These are phyloP conservation scores for Chlamydomonas urium DNA, from an alignment of 139 green algal genomes.

Conservation along the genomic window DNA sequence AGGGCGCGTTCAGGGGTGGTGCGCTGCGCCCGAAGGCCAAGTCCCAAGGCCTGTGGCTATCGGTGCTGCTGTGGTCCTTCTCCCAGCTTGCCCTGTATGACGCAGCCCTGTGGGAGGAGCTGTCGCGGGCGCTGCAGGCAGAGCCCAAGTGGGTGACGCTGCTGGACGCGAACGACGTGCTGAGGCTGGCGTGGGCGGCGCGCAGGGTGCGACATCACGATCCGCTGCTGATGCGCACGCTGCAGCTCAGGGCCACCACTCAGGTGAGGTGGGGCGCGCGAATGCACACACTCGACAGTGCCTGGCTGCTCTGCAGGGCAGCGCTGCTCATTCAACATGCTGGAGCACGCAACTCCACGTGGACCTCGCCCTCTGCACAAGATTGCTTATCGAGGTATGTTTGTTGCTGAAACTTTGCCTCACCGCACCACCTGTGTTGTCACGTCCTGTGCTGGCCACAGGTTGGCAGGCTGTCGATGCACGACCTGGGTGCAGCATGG, in stretches of 20 bases:
- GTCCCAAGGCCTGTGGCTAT: conserved; percentile 1
- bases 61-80: conserved; percentile 1
- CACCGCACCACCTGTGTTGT: no score
- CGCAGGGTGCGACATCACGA: background rate
- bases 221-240: background rate
- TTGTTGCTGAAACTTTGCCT: no score
- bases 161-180: conserved; percentile 5
- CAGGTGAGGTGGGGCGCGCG: background rate
- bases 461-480: no score
- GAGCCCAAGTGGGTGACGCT: background rate
- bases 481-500: no score
- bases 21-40: background rate
- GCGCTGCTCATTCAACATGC: no score
- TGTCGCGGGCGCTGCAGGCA: background rate
- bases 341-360: no score
- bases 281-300: no score
- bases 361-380: no score
- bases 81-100: background rate
- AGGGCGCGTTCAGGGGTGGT: background rate
- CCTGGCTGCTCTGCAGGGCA: no score
- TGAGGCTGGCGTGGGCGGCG: background rate
- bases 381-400: no score
- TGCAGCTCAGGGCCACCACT: background rate
- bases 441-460: no score
- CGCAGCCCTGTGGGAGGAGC: background rate